Evolutionary conservation across 495 filamentous ascomycete genomes (phyloP).

Genomic region (Neurospora tetraspora): DNA sequence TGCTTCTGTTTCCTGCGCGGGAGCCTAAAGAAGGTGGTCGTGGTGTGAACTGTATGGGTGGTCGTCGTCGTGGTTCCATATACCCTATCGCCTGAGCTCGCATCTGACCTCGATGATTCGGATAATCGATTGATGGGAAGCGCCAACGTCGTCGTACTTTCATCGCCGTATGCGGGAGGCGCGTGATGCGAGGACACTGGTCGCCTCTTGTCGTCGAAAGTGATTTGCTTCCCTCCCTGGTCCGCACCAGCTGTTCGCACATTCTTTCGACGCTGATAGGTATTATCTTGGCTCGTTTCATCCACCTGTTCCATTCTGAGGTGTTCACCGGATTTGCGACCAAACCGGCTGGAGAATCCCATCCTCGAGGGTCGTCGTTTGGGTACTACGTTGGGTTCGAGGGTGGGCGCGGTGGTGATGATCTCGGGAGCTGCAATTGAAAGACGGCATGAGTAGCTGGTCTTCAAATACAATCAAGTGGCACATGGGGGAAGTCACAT

Average conservation of each 20-base stretch:
- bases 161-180: conserved; percentile 55
- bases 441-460: conserved; percentile 9
- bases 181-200: conserved; percentile 39
- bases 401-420: conserved; percentile 84
- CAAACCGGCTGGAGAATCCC: conserved; percentile 33
- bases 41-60: conserved; percentile 50
- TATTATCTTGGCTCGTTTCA: conserved; percentile 8
- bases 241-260: background rate
- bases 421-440: conserved; percentile 64
- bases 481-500: conserved; percentile 25
- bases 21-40: conserved; percentile 69
- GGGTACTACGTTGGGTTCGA: conserved; percentile 37
- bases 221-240: conserved; percentile 38
- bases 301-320: conserved; percentile 25
- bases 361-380: conserved; percentile 45
- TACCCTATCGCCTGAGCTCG: conserved; percentile 66
- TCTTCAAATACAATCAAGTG: background rate
- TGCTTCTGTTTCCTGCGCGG: conserved; percentile 68
- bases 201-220: conserved; percentile 59
- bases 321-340: conserved; percentile 32
- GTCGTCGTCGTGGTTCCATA: conserved; percentile 53
- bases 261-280: background rate
- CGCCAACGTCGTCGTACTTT: conserved; percentile 54
- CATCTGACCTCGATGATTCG: conserved; percentile 87
- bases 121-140: conserved; percentile 65